Evolutionary conservation across 1,284 basidiomycete genomes (phyloP).

Genomic region (Stygiomarasmius scandens): DNA sequence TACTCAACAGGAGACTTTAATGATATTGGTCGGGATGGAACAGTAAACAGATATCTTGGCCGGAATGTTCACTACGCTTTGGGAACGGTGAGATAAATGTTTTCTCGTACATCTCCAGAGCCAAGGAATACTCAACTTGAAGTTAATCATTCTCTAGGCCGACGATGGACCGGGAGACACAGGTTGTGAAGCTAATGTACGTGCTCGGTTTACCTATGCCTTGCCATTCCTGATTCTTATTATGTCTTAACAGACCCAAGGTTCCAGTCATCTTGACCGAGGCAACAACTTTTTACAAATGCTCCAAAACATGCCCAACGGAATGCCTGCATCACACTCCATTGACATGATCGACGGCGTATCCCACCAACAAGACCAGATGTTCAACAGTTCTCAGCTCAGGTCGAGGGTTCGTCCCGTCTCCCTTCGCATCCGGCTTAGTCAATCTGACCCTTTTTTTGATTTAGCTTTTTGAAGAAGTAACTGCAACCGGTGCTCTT

Average conservation of each 20-base stretch:
- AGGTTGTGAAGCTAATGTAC: slow-evolving; percentile 15
- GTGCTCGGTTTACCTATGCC: no score
- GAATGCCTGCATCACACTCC: slow-evolving; percentile 10
- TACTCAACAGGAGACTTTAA: slow-evolving; percentile 5
- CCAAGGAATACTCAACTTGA: background rate
- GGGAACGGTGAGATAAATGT: slow-evolving; percentile 11
- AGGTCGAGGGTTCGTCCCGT: background rate
- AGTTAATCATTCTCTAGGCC: background rate
- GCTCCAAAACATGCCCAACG: slow-evolving; percentile 4
- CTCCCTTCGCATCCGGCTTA: background rate
- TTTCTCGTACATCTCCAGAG: background rate
- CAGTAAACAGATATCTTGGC: slow-evolving; percentile 5
- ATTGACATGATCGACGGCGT: slow-evolving; percentile 14
- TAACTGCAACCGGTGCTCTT: background rate
- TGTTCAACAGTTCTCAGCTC: background rate
- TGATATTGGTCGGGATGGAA: slow-evolving; percentile 8
- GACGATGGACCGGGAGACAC: slow-evolving; percentile 16
- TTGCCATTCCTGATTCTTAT: background rate
- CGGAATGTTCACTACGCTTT: slow-evolving; percentile 16
- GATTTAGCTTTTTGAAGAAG: background rate
- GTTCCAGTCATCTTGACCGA: slow-evolving; percentile 14
- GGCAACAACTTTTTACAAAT: slow-evolving; percentile 16
- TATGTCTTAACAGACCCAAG: slow-evolving; percentile 11
- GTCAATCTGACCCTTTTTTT: background rate
- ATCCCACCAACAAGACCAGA: slow-evolving; percentile 4